Evolutionary conservation across 1,284 basidiomycete species (phyloP).

Genomic region (Caloboletus inedulis): DNA sequence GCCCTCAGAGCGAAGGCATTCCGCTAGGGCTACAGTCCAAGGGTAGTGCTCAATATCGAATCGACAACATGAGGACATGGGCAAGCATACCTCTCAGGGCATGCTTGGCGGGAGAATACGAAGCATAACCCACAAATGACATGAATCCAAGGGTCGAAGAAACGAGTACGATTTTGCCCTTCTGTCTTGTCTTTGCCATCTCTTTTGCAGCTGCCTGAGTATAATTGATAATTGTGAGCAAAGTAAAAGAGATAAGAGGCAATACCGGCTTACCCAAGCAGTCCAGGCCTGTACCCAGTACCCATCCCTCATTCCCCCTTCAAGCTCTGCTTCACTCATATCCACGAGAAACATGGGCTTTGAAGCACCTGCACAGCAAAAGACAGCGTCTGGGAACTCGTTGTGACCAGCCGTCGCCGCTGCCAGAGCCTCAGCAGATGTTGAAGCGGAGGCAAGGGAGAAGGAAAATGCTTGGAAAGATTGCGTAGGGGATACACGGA

Average conservation of each 20-base stretch:
- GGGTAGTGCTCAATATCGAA: background rate
- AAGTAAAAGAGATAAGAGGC: background rate
- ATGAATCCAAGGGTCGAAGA: constrained; percentile 82
- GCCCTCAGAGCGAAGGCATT: constrained; percentile 81
- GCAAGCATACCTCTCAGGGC: constrained; percentile 72
- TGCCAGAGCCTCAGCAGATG: constrained; percentile 49
- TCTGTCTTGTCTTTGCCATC: constrained; percentile 60
- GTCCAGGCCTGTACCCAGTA: constrained; percentile 79
- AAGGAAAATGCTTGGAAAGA: constrained; percentile 51
- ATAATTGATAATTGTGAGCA: background rate
- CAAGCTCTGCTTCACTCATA: constrained; percentile 49
- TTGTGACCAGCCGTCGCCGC: constrained; percentile 46
- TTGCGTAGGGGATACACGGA: constrained; percentile 44
- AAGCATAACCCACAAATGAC: constrained; percentile 79
- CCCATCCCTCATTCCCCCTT: constrained; percentile 52
- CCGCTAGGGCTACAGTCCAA: constrained; percentile 69
- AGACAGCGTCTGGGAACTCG: constrained; percentile 58
- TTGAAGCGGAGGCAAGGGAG: constrained; percentile 45
- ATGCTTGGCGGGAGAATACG: constrained; percentile 88
- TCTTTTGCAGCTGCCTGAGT: constrained; percentile 63
- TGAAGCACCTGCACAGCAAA: constrained; percentile 65
- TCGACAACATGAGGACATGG: background rate
- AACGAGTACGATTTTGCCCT: constrained; percentile 77
- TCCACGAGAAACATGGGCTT: constrained; percentile 66
- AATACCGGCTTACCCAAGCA: constrained; percentile 57